These are phyloP conservation scores for Flaveria linearis DNA, from an alignment of 129 eudicot species.

Conservation along the genomic window DNA sequence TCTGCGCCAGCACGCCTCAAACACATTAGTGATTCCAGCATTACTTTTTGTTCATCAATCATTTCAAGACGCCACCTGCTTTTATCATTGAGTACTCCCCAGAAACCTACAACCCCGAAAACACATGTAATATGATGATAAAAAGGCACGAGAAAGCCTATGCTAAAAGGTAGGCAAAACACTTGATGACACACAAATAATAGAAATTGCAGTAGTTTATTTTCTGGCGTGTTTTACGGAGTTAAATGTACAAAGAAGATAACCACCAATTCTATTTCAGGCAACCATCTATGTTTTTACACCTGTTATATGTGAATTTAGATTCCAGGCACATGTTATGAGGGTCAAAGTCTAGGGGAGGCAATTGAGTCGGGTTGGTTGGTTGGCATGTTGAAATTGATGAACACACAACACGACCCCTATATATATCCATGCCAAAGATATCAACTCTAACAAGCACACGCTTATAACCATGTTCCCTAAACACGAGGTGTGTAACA, in stretches of 20 bases:
- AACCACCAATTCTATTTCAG: background rate
- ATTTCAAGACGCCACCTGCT: conserved; percentile 85
- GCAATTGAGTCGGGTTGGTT: background rate
- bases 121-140: background rate
- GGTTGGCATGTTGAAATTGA: background rate
- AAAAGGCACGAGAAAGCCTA: background rate
- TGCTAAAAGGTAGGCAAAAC: conserved; percentile 2
- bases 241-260: background rate
- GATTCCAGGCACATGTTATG: background rate
- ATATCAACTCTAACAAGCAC: background rate
- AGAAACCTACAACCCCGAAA: conserved; percentile 41
- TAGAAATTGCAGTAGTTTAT: background rate
- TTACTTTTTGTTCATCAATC: conserved; percentile 90
- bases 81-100: conserved; percentile 99
- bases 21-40: conserved; percentile 95
- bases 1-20: conserved; percentile 89
- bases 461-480: background rate
- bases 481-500: background rate
- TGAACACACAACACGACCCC: background rate
- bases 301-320: background rate
- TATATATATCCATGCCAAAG: background rate
- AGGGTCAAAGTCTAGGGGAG: background rate
- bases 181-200: background rate
- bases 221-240: background rate
- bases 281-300: too few species aligned